phyloP scores from a whole-genome alignment of 176 grass and related monocot species.

The Triticum timopheevii region DNA sequence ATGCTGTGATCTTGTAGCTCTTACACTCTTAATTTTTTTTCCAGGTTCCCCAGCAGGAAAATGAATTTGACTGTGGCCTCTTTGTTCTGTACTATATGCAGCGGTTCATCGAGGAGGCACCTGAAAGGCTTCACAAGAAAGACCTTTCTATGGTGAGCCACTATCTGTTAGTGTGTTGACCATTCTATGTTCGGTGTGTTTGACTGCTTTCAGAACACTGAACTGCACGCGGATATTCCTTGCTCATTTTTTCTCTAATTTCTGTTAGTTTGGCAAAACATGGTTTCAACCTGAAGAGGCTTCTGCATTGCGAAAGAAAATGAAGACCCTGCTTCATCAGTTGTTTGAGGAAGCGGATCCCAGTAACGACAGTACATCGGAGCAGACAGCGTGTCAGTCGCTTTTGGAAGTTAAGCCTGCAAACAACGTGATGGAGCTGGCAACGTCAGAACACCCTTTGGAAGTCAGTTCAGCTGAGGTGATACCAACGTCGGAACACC shows the following conservation, averaged over 20 bases:
- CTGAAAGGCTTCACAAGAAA: slow-evolving; percentile 76
- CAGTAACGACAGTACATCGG: slow-evolving; percentile 6
- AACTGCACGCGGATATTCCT: neutral
- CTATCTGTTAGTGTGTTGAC: slow-evolving; percentile 13
- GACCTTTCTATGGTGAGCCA: slow-evolving; percentile 53
- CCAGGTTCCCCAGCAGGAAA: slow-evolving; percentile 94
- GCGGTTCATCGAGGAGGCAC: slow-evolving; percentile 69
- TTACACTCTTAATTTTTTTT: slow-evolving; percentile 19
- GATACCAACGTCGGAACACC: neutral
- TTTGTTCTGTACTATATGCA: slow-evolving; percentile 94
- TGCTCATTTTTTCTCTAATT: neutral
- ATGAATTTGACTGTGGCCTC: slow-evolving; percentile 88
- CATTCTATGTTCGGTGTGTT: slow-evolving; percentile 18
- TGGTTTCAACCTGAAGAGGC: slow-evolving; percentile 85
- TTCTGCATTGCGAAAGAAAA: slow-evolving; percentile 51
- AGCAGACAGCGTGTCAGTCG: neutral
- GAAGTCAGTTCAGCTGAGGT: slow-evolving; percentile 10
- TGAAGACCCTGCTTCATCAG: slow-evolving; percentile 43
- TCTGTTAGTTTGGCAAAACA: slow-evolving; percentile 60
- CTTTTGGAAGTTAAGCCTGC: slow-evolving; percentile 39
- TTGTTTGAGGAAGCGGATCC: slow-evolving; percentile 43
- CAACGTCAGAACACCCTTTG: neutral
- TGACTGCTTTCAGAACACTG: neutral
- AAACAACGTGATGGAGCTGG: slow-evolving; percentile 12
- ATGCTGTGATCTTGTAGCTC: neutral